Evolutionary conservation across 495 filamentous ascomycete genomes (phyloP).

Genomic region (Baudoinia panamericana): DNA sequence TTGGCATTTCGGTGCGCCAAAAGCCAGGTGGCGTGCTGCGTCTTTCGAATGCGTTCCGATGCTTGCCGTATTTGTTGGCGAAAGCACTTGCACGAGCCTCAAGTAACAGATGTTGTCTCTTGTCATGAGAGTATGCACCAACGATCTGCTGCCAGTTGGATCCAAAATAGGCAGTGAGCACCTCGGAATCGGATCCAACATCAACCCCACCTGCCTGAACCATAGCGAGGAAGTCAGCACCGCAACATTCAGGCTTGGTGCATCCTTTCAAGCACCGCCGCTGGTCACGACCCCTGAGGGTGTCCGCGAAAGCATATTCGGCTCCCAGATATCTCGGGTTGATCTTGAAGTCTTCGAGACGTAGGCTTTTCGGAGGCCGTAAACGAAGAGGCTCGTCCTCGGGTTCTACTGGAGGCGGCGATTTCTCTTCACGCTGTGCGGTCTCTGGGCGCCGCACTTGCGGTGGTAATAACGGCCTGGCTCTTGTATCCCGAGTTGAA

Average conservation of each 20-base stretch:
- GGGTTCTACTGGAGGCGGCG: slow-evolving; percentile 5
- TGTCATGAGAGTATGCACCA: slow-evolving; percentile 23
- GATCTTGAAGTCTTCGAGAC: slow-evolving; percentile 59
- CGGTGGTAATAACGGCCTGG: too few species aligned
- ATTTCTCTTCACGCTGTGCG: too few species aligned
- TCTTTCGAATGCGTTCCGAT: slow-evolving; percentile 61
- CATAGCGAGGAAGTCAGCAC: slow-evolving; percentile 53
- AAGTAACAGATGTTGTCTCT: slow-evolving; percentile 45
- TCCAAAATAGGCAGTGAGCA: slow-evolving; percentile 59
- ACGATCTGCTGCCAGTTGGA: slow-evolving; percentile 29
- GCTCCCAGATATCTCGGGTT: slow-evolving; percentile 68
- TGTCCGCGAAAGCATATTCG: slow-evolving; percentile 59
- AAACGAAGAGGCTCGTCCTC: slow-evolving; percentile 20
- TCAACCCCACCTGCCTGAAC: slow-evolving; percentile 35
- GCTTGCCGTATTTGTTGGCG: slow-evolving; percentile 59
- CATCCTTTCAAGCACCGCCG: slow-evolving; percentile 73
- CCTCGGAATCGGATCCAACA: slow-evolving; percentile 34
- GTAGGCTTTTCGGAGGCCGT: slow-evolving; percentile 18
- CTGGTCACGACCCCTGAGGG: slow-evolving; percentile 58
- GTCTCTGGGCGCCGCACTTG: too few species aligned
- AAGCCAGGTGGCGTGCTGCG: slow-evolving; percentile 65
- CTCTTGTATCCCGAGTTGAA: too few species aligned
- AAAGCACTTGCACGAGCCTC: slow-evolving; percentile 54
- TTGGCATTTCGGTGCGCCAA: slow-evolving; percentile 81
- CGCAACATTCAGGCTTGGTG: slow-evolving; percentile 63